Conservation (phyloP, 192 early-diverging fungal genomes). For the Thoreauomyces humboldtii region DNA sequence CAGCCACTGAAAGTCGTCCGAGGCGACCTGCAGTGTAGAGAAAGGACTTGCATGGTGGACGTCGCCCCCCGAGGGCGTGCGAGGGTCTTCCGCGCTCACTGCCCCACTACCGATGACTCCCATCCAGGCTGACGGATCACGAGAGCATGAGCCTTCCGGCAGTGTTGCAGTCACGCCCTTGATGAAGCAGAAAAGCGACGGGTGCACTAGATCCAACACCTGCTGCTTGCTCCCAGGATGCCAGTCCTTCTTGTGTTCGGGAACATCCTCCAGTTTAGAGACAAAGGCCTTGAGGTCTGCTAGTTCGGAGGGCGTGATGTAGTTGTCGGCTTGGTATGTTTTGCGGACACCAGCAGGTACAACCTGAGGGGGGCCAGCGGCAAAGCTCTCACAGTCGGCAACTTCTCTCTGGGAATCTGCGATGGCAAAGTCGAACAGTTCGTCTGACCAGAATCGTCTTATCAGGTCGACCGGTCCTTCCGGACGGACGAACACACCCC, state of each 20-base stretch:
- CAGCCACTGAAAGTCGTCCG: constrained; percentile 4
- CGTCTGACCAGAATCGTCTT: not conserved
- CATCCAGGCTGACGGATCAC: not conserved
- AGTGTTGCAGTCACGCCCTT: too few species aligned
- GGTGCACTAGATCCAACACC: constrained; percentile 56
- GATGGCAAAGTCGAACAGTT: constrained; percentile 40
- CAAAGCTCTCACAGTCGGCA: constrained; percentile 28
- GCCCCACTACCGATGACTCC: not conserved
- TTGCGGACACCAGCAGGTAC: constrained; percentile 30
- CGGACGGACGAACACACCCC: too few species aligned
- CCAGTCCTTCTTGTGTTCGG: not conserved
- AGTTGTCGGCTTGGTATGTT: constrained; percentile 32
- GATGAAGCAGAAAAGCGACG: constrained; percentile 42
- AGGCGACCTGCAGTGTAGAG: not conserved
- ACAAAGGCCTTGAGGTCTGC: constrained; percentile 27
- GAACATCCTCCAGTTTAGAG: not conserved
- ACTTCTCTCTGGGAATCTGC: constrained; percentile 48
- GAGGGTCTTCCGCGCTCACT: not conserved
- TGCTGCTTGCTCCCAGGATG: constrained; percentile 42
- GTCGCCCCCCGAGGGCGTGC: not conserved
- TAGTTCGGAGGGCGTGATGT: constrained; percentile 33
- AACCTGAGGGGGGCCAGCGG: constrained; percentile 29
- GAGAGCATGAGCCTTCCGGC: too few species aligned
- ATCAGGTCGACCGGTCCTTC: not conserved
- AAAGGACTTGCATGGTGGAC: not conserved